Percentiles rank a stretch among this genome's conserved stretches.
Evolutionary conservation across 257 asterid species (phyloP).

Genomic region (Cruciata laevipes): DNA sequence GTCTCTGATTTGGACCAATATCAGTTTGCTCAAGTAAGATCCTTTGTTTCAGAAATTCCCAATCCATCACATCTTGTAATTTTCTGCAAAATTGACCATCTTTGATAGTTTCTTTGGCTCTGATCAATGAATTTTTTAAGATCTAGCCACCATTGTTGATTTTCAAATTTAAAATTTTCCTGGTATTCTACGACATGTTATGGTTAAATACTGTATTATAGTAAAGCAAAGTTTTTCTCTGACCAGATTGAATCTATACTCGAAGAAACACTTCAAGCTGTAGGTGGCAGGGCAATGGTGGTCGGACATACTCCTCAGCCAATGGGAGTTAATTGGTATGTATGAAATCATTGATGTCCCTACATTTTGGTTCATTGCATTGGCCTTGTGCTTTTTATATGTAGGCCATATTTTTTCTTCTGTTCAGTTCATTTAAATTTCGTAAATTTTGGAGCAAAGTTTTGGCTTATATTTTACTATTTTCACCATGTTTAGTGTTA

Average conservation of each 20-base stretch:
- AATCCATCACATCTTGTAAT: not conserved
- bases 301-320: constrained; percentile 99
- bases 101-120: not conserved
- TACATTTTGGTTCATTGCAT: not conserved
- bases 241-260: constrained; percentile 67
- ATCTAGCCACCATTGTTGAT: not conserved
- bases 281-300: constrained; percentile 90
- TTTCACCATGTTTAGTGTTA: no score
- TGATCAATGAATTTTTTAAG: not conserved
- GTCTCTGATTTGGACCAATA: constrained; percentile 49
- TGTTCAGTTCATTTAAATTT: not conserved
- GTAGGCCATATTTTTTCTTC: not conserved
- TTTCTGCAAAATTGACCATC: not conserved
- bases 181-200: not conserved
- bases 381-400: not conserved
- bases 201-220: not conserved
- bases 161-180: not conserved
- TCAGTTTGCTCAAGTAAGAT: constrained; percentile 58
- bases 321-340: constrained; percentile 81
- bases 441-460: not conserved
- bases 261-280: constrained; percentile 63
- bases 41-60: not conserved
- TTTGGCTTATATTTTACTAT: not conserved
- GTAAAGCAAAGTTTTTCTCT: not conserved
- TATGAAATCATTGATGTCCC: not conserved